Conservation (phyloP, 2,329 filamentous ascomycete species). For the Paecilomyces fulvus region DNA sequence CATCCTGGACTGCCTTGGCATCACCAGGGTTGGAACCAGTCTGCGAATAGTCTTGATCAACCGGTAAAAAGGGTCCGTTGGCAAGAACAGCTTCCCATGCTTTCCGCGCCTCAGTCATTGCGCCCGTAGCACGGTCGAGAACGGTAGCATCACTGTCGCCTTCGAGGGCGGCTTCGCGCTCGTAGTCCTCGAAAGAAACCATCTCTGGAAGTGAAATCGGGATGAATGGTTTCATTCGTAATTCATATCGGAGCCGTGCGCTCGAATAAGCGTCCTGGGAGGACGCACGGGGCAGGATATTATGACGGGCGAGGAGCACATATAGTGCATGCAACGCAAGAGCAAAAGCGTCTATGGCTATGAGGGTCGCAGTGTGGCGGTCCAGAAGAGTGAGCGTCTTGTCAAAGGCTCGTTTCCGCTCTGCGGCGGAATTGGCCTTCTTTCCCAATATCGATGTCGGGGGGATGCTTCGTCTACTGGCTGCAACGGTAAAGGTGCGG, state of each 20-base stretch:
- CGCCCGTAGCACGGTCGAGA: constrained; percentile 31
- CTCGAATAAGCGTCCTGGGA: constrained; percentile 53
- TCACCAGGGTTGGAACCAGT: constrained; percentile 17
- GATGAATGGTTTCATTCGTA: constrained; percentile 80
- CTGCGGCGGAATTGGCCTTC: constrained; percentile 7
- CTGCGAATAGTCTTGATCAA: not conserved
- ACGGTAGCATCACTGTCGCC: constrained; percentile 34
- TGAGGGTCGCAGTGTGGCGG: constrained; percentile 55
- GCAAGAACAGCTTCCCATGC: constrained; percentile 35
- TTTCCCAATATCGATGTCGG: constrained; percentile 9
- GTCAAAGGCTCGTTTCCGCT: constrained; percentile 28
- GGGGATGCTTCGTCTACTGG: constrained; percentile 18
- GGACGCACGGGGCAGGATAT: constrained; percentile 42
- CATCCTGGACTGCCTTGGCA: constrained; percentile 45
- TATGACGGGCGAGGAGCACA: constrained; percentile 53
- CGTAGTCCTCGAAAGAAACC: constrained; percentile 56
- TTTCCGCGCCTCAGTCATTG: constrained; percentile 33
- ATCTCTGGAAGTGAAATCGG: constrained; percentile 59
- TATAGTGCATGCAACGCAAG: constrained; percentile 54
- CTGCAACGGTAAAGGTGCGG: constrained; percentile 50
- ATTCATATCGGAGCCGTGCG: constrained; percentile 62
- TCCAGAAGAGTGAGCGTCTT: constrained; percentile 46
- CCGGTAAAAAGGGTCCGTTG: constrained; percentile 26
- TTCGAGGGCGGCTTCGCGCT: constrained; percentile 32
- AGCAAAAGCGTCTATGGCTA: constrained; percentile 50